These are phyloP conservation scores for Gamsiella multidivaricata DNA, from an alignment of 192 early-diverging fungal genomes.

Conservation along the genomic window DNA sequence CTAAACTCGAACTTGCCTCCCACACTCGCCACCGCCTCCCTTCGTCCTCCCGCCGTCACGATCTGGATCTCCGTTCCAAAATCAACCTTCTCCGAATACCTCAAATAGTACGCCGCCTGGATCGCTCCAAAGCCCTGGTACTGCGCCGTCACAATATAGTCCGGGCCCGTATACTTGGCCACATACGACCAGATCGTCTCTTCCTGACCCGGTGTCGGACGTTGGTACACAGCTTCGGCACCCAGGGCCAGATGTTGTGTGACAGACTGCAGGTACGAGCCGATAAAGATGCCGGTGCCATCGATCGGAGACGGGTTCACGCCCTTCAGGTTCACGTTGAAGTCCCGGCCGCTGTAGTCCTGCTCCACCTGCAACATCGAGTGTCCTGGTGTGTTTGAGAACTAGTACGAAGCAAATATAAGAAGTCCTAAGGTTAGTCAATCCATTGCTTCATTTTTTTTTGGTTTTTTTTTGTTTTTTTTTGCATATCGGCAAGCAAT, in stretches of 20 bases:
- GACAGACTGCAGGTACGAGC: slow-evolving; percentile 93
- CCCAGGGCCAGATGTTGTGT: slow-evolving; percentile 85
- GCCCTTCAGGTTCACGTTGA: slow-evolving; percentile 89
- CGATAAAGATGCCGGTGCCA: slow-evolving; percentile 89
- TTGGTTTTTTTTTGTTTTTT: too few relatives aligned
- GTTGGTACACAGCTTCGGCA: slow-evolving; percentile 85
- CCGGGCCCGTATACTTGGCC: slow-evolving; percentile 73
- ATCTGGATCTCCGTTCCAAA: slow-evolving; percentile 93
- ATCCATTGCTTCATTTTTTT: too few relatives aligned
- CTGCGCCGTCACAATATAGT: slow-evolving; percentile 77
- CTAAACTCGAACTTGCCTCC: slow-evolving; percentile 98
- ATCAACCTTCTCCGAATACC: slow-evolving; percentile 93
- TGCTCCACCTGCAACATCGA: slow-evolving; percentile 94
- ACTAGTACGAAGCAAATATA: slow-evolving; percentile 27
- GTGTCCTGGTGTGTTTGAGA: slow-evolving; percentile 80
- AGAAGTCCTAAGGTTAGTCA: too few relatives aligned
- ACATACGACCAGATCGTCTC: slow-evolving; percentile 82
- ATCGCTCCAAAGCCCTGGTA: slow-evolving; percentile 74
- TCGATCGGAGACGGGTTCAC: slow-evolving; percentile 95
- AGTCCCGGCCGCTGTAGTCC: slow-evolving; percentile 93
- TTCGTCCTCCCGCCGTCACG: slow-evolving; percentile 72
- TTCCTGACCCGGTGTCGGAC: slow-evolving; percentile 82
- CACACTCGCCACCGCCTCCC: slow-evolving; percentile 91
- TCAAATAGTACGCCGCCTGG: slow-evolving; percentile 89
- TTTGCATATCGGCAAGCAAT: too few relatives aligned